Base-by-base conservation (phyloP, 2,329 filamentous ascomycete genomes). In the Pseudofabraea citricarpa region DNA sequence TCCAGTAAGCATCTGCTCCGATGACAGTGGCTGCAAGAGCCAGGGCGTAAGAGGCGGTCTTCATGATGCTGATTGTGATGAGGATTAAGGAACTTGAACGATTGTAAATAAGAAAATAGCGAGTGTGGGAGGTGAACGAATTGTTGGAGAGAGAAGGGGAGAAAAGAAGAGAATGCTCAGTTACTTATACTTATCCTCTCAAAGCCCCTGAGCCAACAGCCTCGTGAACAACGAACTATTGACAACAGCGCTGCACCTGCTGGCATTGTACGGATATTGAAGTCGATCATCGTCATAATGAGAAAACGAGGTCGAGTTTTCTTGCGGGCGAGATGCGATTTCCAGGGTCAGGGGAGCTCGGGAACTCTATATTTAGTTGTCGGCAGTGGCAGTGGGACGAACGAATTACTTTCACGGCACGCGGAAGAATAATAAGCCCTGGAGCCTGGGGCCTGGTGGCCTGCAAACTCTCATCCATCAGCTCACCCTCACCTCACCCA, bases 1-100 rank as follows among this genome's bases (percentile, higher is more conserved):
- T 62, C 59, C 62, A 67, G 56, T 64, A 67, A 6, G 65, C 67
- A 22, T 49, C 48, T 20, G 57, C 54, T 26, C 54, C 54, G 4
- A 63, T 53, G 12, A 64, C 41, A 26, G 56, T 48, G 31, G 61
- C 55, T 39, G 59, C 57, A 41, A 62, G 57, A 23, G 65, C 52
- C 15, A 66, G 50, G 37, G 60, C 52, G 44, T 61, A 40, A 19
- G 52, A 41, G 13, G 41, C 29, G 3, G 42, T 37, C 44, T 58
- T 59, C 54, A 56, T 58, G 36, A 35, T 46, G 42, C 33, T 19
- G 24, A 22, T 24, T 22, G 27, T n/a, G 7, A 5, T 29, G n/a
- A 27, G 29, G 18, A 27, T 15, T 38, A 37, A 27, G 24, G 33
- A 38, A 13, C 7, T 22, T n/a, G 10, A 42, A 36, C 27, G 40